Conservation (phyloP, 192 early-diverging fungal species). For the Rhizophagus sp. region DNA sequence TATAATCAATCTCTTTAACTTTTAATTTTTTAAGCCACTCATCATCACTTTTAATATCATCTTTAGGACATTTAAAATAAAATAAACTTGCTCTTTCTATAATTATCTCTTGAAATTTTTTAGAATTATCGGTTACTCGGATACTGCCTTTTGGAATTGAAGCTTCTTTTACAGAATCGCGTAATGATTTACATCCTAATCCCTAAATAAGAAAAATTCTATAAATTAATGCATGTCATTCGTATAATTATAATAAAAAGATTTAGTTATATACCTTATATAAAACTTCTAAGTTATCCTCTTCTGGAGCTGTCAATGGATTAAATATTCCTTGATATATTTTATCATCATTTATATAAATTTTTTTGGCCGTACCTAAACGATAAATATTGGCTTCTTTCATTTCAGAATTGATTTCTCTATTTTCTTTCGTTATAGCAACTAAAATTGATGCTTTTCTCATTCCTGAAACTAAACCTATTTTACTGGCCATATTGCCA, state of each 20-base stretch:
- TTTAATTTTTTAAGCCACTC: slow-evolving; percentile 63
- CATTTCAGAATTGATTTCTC: slow-evolving; percentile 36
- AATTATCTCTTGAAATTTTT: slow-evolving; percentile 62
- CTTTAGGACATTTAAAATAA: slow-evolving; percentile 59
- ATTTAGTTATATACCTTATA: background rate
- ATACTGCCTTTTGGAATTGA: slow-evolving; percentile 52
- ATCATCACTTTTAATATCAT: slow-evolving; percentile 50
- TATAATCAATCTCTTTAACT: slow-evolving; percentile 67
- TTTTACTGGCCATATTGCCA: slow-evolving; percentile 19
- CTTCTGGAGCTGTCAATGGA: slow-evolving; percentile 47
- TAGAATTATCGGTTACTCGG: slow-evolving; percentile 43
- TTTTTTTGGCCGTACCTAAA: slow-evolving; percentile 66
- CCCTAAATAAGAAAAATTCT: slow-evolving; percentile 6
- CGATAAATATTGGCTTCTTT: background rate
- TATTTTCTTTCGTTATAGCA: slow-evolving; percentile 47
- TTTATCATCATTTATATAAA: slow-evolving; percentile 82
- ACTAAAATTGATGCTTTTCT: slow-evolving; percentile 62
- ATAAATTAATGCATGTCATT: background rate
- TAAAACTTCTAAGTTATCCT: background rate
- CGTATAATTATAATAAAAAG: background rate
- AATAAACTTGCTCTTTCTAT: slow-evolving; percentile 77
- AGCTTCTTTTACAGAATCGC: slow-evolving; percentile 59
- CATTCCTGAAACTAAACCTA: slow-evolving; percentile 59
- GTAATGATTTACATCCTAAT: slow-evolving; percentile 69
- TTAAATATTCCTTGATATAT: slow-evolving; percentile 71